phyloP scores from a whole-genome alignment of 257 asterid species.

The Handroanthus guayacan region DNA sequence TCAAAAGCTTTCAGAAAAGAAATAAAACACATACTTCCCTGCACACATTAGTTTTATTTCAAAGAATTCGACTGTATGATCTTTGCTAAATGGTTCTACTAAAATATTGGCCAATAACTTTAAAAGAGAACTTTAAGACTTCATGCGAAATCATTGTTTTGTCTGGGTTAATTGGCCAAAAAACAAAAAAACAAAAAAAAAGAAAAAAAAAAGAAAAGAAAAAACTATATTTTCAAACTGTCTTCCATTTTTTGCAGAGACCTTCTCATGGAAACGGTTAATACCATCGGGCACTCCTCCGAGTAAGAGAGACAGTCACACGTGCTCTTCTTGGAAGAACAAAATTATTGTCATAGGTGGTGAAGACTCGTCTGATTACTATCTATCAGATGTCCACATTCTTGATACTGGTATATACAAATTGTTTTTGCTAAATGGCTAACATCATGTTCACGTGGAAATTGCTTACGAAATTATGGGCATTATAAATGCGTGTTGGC shows the following conservation, averaged over 20 bases:
- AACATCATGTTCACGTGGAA: conserved; percentile 16
- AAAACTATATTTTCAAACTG: conserved; percentile 13
- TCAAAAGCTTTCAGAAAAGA: conserved; percentile 23
- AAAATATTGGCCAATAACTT: background rate
- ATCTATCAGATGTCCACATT: conserved; percentile 91
- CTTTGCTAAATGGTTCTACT: background rate
- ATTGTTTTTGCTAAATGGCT: conserved; percentile 21
- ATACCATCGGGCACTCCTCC: conserved; percentile 96
- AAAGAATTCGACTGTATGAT: background rate
- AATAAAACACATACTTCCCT: background rate
- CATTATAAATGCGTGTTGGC: conserved; percentile 33
- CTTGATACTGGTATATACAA: conserved; percentile 85
- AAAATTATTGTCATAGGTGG: conserved; percentile 96
- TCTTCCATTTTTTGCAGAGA: conserved; percentile 60
- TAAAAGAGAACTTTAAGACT: background rate
- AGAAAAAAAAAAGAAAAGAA: too few species aligned
- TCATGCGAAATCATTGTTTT: background rate
- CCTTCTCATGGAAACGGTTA: conserved; percentile 81
- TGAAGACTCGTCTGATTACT: conserved; percentile 80
- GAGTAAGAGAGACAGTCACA: conserved; percentile 89
- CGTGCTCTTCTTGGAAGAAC: conserved; percentile 92
- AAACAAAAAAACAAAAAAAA: background rate
- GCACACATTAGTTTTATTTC: background rate
- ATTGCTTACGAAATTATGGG: conserved; percentile 26
- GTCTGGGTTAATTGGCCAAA: conserved; percentile 6